Evolutionary conservation across 2,329 filamentous ascomycete species (phyloP).

Genomic region (Aspergillus oerlinghausenensis): DNA sequence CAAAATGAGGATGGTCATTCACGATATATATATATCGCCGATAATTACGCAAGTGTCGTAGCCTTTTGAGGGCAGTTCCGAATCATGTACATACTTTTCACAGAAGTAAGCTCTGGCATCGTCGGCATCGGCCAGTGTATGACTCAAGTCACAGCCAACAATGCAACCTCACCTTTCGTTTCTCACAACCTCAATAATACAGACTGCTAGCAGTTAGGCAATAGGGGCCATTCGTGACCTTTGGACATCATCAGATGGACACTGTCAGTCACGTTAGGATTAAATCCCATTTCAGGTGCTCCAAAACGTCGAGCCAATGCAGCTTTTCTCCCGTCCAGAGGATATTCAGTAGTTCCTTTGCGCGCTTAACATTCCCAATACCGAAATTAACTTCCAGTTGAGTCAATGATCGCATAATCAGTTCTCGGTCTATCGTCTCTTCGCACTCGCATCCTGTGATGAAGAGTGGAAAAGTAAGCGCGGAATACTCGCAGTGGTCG

Average conservation of each 20-base stretch:
- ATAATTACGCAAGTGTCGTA: not conserved
- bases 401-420: constrained; percentile 23
- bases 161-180: not conserved
- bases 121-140: not conserved
- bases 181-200: not conserved
- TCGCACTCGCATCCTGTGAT: constrained; percentile 32
- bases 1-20: not conserved
- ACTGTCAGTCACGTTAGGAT: constrained; percentile 26
- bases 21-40: not conserved
- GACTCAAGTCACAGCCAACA: not conserved
- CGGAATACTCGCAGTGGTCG: constrained; percentile 33
- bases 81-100: not conserved
- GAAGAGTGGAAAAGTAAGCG: constrained; percentile 35
- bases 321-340: constrained; percentile 21
- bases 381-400: constrained; percentile 32
- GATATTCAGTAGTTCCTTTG: constrained; percentile 26
- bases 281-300: constrained; percentile 30
- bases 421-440: constrained; percentile 14
- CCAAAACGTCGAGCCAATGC: constrained; percentile 32
- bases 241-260: not conserved
- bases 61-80: not conserved
- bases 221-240: not conserved
- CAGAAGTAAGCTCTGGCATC: not conserved
- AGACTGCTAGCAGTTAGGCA: not conserved
- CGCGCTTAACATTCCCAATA: constrained; percentile 32